Percentiles rank a stretch among this genome's conserved stretches.
phyloP scores from a whole-genome alignment of 2,329 filamentous ascomycete genomes.

The Plenodomus lindquistii region DNA sequence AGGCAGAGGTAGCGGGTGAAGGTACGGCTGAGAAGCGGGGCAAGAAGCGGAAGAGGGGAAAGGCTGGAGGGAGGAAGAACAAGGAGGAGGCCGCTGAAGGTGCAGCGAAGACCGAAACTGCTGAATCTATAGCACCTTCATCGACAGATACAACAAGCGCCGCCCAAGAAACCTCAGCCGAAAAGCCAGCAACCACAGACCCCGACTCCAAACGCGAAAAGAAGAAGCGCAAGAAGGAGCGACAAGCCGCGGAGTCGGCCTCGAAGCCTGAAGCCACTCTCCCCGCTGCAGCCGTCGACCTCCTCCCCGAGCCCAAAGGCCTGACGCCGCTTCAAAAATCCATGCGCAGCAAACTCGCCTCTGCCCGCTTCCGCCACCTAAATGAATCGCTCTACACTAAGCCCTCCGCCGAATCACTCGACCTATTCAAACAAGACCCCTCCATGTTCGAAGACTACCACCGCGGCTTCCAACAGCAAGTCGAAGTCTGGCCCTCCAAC shows the following conservation, averaged over 20 bases:
- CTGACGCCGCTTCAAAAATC: constrained; percentile 90
- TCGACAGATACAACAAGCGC: constrained; percentile 26
- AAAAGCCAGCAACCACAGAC: constrained; percentile 17
- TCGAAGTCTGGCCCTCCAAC: constrained; percentile 95
- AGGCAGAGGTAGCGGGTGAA: constrained; percentile 14
- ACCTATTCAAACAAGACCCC: constrained; percentile 80
- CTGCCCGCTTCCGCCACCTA: constrained; percentile 93
- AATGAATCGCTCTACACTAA: constrained; percentile 97
- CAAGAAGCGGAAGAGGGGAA: constrained; percentile 38
- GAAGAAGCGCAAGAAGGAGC: constrained; percentile 41
- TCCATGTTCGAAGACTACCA: constrained; percentile 98
- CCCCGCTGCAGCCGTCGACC: constrained; percentile 19
- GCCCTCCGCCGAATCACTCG: constrained; percentile 80
- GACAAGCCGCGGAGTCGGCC: constrained; percentile 25
- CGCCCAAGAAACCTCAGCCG: constrained; percentile 3
- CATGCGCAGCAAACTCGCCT: constrained; percentile 94
- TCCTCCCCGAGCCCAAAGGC: constrained; percentile 54
- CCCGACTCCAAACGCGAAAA: constrained; percentile 36
- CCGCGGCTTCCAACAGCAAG: constrained; percentile 92
- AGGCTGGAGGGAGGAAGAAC: constrained; percentile 27
- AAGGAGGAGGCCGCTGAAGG: constrained; percentile 30
- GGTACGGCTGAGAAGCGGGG: constrained; percentile 43
- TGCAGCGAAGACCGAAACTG: constrained; percentile 16
- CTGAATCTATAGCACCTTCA: constrained; percentile 18
- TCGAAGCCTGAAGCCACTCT: constrained; percentile 4